Evolutionary conservation across 331 rosid genomes (phyloP).

Genomic region (Prunus yedoensis): DNA sequence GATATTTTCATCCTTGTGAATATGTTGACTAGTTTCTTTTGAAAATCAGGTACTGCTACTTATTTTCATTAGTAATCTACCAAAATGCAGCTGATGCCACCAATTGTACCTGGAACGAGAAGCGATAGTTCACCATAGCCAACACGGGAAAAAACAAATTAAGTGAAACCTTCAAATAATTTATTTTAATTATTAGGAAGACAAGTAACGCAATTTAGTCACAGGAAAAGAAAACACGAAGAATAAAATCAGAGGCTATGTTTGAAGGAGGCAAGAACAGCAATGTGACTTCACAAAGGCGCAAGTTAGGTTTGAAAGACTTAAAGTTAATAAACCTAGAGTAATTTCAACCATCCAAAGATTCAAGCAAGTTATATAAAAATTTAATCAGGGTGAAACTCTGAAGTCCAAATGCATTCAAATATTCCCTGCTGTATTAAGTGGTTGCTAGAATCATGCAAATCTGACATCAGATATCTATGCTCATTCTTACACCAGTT

Average conservation of each 20-base stretch:
- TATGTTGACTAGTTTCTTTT: slow-evolving; percentile 1
- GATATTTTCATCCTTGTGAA: too few relatives aligned
- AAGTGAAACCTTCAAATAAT: neutral
- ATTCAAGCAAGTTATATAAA: neutral
- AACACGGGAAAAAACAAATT: neutral
- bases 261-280: neutral
- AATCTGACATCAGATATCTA: neutral
- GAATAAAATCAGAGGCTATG: neutral
- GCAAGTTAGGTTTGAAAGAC: neutral
- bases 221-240: neutral
- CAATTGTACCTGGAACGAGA: neutral
- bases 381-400: neutral
- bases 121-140: neutral
- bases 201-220: neutral
- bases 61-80: neutral
- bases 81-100: neutral
- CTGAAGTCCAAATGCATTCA: neutral
- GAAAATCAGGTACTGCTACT: neutral
- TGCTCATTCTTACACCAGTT: neutral
- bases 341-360: neutral
- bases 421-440: neutral
- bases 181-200: neutral
- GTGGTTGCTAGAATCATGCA: neutral
- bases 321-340: neutral
- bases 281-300: neutral